phyloP scores from a whole-genome alignment of 495 filamentous ascomycete genomes.

The Penicillium daleae region DNA sequence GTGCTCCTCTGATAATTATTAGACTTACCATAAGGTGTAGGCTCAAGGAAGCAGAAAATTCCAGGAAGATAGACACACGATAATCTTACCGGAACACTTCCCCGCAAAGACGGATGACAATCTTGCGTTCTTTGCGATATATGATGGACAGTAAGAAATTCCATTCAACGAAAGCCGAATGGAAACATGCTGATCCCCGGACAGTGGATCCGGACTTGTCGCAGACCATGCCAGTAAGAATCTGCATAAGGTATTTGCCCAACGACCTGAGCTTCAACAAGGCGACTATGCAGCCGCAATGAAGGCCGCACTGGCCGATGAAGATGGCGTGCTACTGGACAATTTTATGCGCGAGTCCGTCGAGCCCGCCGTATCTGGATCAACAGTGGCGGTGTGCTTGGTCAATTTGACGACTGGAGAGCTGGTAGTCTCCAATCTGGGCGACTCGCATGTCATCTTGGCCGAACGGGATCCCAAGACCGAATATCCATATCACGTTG shows the following conservation, averaged over 20 bases:
- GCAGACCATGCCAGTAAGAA: slow-evolving; percentile 40
- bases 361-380: slow-evolving; percentile 38
- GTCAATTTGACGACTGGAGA: slow-evolving; percentile 42
- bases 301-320: slow-evolving; percentile 42
- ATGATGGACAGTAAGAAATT: slow-evolving; percentile 46
- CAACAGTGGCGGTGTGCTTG: slow-evolving; percentile 42
- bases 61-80: slow-evolving; percentile 41
- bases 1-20: neutral
- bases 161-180: neutral
- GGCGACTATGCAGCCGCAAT: slow-evolving; percentile 41
- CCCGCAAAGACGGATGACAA: slow-evolving; percentile 34
- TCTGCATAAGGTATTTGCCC: slow-evolving; percentile 33
- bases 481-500: slow-evolving; percentile 37
- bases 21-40: slow-evolving; percentile 25
- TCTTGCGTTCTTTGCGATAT: slow-evolving; percentile 44
- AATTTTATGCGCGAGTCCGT: slow-evolving; percentile 31
- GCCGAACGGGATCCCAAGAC: slow-evolving; percentile 38
- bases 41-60: slow-evolving; percentile 35
- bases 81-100: slow-evolving; percentile 40
- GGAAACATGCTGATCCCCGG: neutral
- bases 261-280: slow-evolving; percentile 36
- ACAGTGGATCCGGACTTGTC: slow-evolving; percentile 40
- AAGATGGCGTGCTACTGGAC: slow-evolving; percentile 39
- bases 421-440: slow-evolving; percentile 44
- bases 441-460: slow-evolving; percentile 46